Evolutionary conservation across 352 stramenopile species (phyloP), one percentile per base, ranked within the genome.

Genomic region (Lagenidium giganteum): DNA sequence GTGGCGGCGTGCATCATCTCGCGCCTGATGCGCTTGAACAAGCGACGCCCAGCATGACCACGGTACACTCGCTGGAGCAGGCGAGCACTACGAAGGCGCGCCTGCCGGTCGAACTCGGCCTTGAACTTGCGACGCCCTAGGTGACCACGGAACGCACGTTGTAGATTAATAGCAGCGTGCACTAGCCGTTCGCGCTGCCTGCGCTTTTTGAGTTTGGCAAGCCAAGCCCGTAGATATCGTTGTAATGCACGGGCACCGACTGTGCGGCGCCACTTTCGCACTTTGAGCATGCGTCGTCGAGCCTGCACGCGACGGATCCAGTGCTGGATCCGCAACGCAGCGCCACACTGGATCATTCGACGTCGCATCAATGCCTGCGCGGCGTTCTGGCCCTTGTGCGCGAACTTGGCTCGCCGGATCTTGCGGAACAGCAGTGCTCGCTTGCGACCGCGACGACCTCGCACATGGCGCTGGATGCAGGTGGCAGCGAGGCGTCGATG

Each of bases 341-440:
- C 73, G 0, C 77, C 77, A 20, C 51, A 50, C 8, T 47, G 56
- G 22, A 86, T 50, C 31, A 90, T 68, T 6, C 57, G 45, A 13
- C 62, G 57, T 7, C 71, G 70, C n/a, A 79, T 42, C 38, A 80
- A 61, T 12, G 65, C 60, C 44, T 86, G 61, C 0, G 49, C 47
- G 1, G 73, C 70, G 28, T 83, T 77, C 54, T 86, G 73, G 0
- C 70, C 70, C 34, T 70, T 73, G 26, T 50, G 60, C 9, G 67
- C 66, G 29, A 51, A 66, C 27, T 67, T 75, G 20, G 61, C 69
- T n/a, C 59, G 64, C 17, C 64, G 67, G 31, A 90, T 81, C 57
- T 87, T 87, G 18, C 74, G 67, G 46, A 78, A 83, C 6, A 90
- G 41, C 14, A 64, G 18, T 6, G 71, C 67, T n/a, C 70, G 77